Percentiles rank a stretch among this genome's conserved stretches.
Evolutionary conservation across 2,329 filamentous ascomycete genomes (phyloP).

Genomic region (Colletotrichum lupini): DNA sequence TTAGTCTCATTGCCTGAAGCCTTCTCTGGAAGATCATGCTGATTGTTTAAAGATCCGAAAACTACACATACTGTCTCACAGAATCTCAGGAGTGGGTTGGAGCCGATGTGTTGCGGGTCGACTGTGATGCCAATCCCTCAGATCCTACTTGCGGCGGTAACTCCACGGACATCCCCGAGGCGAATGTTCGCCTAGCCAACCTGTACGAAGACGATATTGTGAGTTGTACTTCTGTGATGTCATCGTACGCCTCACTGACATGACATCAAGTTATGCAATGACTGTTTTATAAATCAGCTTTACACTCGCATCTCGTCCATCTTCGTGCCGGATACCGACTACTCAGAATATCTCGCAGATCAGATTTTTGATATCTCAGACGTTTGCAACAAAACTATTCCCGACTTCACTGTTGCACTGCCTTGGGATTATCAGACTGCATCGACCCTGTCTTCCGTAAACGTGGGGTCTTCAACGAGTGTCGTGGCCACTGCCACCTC

Average conservation of each 20-base stretch:
- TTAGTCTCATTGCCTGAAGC: background rate
- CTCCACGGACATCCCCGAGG: slow-evolving; percentile 4
- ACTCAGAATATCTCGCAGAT: background rate
- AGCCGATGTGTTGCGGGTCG: background rate
- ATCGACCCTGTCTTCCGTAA: background rate
- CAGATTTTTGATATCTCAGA: background rate
- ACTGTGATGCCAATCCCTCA: slow-evolving; percentile 1
- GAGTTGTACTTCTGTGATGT: background rate
- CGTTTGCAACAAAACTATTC: background rate
- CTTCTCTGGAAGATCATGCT: background rate
- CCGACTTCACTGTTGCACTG: background rate
- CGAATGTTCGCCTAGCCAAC: background rate
- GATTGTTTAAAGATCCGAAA: background rate
- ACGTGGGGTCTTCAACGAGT: background rate
- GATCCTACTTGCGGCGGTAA: slow-evolving; percentile 2
- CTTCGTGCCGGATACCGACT: background rate
- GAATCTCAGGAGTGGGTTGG: background rate
- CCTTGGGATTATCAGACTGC: background rate
- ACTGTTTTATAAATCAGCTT: background rate
- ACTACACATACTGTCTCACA: background rate
- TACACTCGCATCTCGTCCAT: background rate
- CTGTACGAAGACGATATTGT: slow-evolving; percentile 6
- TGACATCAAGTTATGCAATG: background rate
- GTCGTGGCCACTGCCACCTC: background rate
- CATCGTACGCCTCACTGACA: background rate